Percentiles rank a stretch among this genome's conserved stretches.
Evolutionary conservation across 495 filamentous ascomycete species (phyloP).

Genomic region (Clohesyomyces aquaticus): DNA sequence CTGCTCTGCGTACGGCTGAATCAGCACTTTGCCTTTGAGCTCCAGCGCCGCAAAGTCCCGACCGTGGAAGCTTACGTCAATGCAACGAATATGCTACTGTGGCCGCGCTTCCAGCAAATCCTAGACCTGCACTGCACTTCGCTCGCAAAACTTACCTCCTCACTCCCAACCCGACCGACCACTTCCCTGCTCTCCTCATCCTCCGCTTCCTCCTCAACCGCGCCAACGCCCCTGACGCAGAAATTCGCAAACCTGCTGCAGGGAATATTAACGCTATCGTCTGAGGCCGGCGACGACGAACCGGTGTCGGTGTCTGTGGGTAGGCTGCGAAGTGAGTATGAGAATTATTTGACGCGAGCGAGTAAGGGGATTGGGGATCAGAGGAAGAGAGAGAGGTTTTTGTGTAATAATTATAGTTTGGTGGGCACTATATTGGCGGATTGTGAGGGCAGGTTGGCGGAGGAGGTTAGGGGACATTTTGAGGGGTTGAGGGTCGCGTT

Average conservation of each 20-base stretch:
- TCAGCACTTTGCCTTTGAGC: constrained; percentile 88
- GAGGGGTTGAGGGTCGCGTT: constrained; percentile 58
- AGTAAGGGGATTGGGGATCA: constrained; percentile 70
- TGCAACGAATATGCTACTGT: constrained; percentile 90
- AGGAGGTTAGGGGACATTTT: constrained; percentile 72
- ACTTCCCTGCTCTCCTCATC: constrained; percentile 60
- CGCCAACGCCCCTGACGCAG: constrained; percentile 89
- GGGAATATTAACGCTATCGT: constrained; percentile 77
- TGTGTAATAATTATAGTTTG: constrained; percentile 93
- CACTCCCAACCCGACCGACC: constrained; percentile 56
- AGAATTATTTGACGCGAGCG: constrained; percentile 72
- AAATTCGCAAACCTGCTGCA: constrained; percentile 89
- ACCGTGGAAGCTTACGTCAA: constrained; percentile 91
- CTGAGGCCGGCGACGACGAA: constrained; percentile 89
- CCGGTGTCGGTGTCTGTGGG: constrained; percentile 80
- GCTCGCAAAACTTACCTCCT: constrained; percentile 63
- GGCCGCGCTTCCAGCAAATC: constrained; percentile 91
- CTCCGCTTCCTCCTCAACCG: constrained; percentile 68
- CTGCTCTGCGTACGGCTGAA: constrained; percentile 91
- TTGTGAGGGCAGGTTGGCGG: constrained; percentile 75
- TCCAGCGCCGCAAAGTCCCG: constrained; percentile 88
- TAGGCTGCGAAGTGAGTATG: constrained; percentile 75
- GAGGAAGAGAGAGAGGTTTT: constrained; percentile 81
- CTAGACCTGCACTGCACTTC: constrained; percentile 94
- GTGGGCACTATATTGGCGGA: constrained; percentile 89